These are phyloP conservation scores for Gastrolobium bilobum DNA, from an alignment of 306 rosid genomes.

Conservation along the genomic window DNA sequence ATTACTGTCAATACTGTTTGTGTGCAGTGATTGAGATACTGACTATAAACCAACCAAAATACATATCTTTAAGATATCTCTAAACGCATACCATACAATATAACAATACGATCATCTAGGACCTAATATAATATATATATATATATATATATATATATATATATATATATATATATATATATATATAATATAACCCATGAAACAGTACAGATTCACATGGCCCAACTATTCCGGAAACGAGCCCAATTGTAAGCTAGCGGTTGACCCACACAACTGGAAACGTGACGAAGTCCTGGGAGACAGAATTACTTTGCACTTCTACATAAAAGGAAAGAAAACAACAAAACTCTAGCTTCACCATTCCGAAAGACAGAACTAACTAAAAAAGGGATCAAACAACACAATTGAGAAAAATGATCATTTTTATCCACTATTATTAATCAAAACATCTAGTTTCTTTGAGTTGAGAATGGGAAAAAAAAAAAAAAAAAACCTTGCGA, in stretches of 20 bases:
- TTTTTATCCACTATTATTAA: background rate
- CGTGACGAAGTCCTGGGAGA: background rate
- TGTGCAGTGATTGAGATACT: too few species aligned
- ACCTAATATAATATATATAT: too few species aligned
- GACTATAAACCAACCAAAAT: too few species aligned
- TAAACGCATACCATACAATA: too few species aligned
- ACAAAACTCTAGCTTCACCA: background rate
- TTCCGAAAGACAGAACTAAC: background rate
- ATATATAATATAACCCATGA: too few species aligned
- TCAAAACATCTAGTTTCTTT: background rate
- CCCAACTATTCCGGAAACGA: background rate
- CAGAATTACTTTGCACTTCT: too few species aligned
- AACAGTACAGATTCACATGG: background rate
- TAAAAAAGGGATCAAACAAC: background rate
- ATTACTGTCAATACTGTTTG: too few species aligned
- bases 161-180: too few species aligned
- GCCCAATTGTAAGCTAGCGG: background rate
- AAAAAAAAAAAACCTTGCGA: background rate
- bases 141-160: too few species aligned
- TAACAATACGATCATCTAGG: too few species aligned
- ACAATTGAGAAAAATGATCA: background rate
- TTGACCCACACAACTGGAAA: background rate
- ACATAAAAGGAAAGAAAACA: background rate
- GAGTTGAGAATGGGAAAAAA: too few species aligned
- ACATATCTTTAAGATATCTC: too few species aligned